Percentiles rank a stretch among this genome's conserved stretches.
Evolutionary conservation across 2,329 filamentous ascomycete species (phyloP).

Genomic region (Fusarium chaquense): DNA sequence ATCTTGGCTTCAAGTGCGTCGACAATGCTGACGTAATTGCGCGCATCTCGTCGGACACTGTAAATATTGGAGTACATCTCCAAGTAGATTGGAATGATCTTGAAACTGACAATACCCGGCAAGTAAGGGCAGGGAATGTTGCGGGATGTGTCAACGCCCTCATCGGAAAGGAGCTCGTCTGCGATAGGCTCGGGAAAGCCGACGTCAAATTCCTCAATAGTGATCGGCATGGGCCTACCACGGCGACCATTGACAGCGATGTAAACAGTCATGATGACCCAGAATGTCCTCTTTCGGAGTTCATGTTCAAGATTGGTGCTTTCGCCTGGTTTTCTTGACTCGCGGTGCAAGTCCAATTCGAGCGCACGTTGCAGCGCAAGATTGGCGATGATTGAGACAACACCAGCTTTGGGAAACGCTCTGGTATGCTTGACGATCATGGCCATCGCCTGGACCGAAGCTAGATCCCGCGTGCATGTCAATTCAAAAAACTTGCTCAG

Average conservation of each 20-base stretch:
- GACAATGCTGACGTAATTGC: conserved; percentile 73
- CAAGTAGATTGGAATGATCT: conserved; percentile 74
- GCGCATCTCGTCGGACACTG: conserved; percentile 71
- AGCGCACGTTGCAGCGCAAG: conserved; percentile 76
- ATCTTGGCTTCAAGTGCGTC: conserved; percentile 74
- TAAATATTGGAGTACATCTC: conserved; percentile 84
- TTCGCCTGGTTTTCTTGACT: conserved; percentile 64
- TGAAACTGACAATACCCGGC: conserved; percentile 74
- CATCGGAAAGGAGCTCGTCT: conserved; percentile 76
- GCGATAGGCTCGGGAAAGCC: conserved; percentile 78
- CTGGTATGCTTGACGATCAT: conserved; percentile 79
- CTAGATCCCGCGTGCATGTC: conserved; percentile 69
- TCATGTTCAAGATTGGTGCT: conserved; percentile 75
- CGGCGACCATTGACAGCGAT: conserved; percentile 80
- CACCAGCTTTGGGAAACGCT: conserved; percentile 82
- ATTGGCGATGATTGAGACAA: conserved; percentile 75
- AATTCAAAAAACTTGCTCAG: conserved; percentile 77
- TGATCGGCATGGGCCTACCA: conserved; percentile 80
- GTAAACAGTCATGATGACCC: conserved; percentile 75
- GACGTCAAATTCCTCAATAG: conserved; percentile 80
- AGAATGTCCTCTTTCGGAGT: conserved; percentile 82
- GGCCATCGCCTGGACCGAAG: conserved; percentile 78
- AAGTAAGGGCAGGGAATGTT: conserved; percentile 73
- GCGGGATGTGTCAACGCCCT: conserved; percentile 68
- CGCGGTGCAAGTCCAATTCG: conserved; percentile 80